Base-by-base conservation (phyloP, 768 basidiomycete species). In the Suillus luteus region DNA sequence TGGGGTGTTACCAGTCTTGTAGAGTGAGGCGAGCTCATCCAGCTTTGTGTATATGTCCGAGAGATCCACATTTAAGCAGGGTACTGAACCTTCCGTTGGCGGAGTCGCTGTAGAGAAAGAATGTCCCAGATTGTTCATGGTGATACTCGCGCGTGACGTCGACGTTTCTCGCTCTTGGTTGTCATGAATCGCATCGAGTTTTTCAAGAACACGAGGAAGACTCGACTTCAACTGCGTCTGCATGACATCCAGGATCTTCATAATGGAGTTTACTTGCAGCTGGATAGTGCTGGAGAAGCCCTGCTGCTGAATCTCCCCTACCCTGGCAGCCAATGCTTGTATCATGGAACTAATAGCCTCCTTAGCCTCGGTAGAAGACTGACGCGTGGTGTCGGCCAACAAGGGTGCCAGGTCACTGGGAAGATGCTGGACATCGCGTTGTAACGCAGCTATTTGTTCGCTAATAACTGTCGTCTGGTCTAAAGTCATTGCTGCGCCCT, bases 191-290 rank as follows among this genome's bases (percentile, higher is more conserved):
- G 71, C 71, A 15, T 67, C 63, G 17, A 79, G 68, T 61, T 74
- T 78, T 38, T 72, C 73, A 31, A 76, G 62, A 43, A 84, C 67
- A 7, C 73, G 63, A 12, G 80, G 77, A 41, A 81, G 70, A 41
- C 81, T 73, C 9, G 69, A 69, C 14, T 73, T 75, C 59, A 87
- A 67, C n/a, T 77, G 78, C 3, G 62, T 59, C 59, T 78, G 75
- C 48, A 85, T 71, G 17, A 75, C 80, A 35, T 78, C 80, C 44
- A 85, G 67, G 61, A 76, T 76, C 40, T 67, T 72, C 35, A 73
- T 60, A 7, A 81, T 68, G 6, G 63, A 65, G 19, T 73, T 67
- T 44, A 70, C 57, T 27, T 63, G 66, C 14, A 64, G 43, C 15
- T 61, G 38, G 51, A 64, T 63, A 22, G 64, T 63, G n/a, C 55